These are phyloP conservation scores for Talaromyces sp. DNA, from an alignment of 2,329 filamentous ascomycete species.

Conservation along the genomic window DNA sequence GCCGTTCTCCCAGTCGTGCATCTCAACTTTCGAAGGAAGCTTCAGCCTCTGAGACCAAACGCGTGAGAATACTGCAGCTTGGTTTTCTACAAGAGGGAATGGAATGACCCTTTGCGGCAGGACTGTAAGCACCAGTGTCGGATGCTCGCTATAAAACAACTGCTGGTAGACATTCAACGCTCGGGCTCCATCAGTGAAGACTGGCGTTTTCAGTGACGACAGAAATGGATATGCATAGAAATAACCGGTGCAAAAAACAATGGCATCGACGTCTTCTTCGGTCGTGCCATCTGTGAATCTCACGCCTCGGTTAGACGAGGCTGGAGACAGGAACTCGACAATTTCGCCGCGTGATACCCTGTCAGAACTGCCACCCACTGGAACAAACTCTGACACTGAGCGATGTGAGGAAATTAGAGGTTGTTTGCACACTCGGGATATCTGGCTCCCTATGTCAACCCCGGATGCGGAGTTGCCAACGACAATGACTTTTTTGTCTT, in stretches of 20 bases:
- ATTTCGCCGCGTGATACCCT: conserved; percentile 57
- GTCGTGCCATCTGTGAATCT: conserved; percentile 61
- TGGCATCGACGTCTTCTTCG: conserved; percentile 63
- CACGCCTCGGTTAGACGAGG: conserved; percentile 51
- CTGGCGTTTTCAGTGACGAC: conserved; percentile 42
- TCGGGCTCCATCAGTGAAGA: conserved; percentile 64
- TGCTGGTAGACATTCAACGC: conserved; percentile 73
- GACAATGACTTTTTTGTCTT: conserved; percentile 68
- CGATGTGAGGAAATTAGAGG: conserved; percentile 61
- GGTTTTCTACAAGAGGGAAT: conserved; percentile 73
- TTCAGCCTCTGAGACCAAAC: conserved; percentile 67
- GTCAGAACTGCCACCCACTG: conserved; percentile 33
- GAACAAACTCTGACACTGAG: conserved; percentile 43
- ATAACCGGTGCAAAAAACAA: conserved; percentile 88
- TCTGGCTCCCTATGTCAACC: conserved; percentile 74
- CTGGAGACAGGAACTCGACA: conserved; percentile 48
- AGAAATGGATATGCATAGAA: conserved; percentile 78
- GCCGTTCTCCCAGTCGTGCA: conserved; percentile 62
- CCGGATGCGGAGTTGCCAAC: conserved; percentile 83
- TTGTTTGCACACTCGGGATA: conserved; percentile 54
- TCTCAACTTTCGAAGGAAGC: conserved; percentile 59
- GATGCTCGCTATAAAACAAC: conserved; percentile 67
- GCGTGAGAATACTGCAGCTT: conserved; percentile 69
- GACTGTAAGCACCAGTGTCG: conserved; percentile 71
- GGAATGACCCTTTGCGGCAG: conserved; percentile 80